Percentiles rank a stretch among this genome's conserved stretches.
Evolutionary conservation across 805 yeast species (phyloP).

Genomic region (Candida glaebosa): DNA sequence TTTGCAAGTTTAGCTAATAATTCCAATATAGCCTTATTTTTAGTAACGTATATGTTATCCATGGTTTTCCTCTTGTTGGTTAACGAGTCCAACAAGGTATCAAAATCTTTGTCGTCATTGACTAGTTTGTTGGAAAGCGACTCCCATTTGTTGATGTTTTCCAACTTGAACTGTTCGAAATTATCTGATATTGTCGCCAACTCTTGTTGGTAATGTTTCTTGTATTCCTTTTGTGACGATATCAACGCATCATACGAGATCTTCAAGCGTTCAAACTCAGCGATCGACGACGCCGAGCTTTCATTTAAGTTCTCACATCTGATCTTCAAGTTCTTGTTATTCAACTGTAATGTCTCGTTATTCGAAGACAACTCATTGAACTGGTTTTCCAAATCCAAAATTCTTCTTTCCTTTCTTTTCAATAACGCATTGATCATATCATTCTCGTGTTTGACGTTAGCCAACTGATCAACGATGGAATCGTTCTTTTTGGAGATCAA

Average conservation of each 20-base stretch:
- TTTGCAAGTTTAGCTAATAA: conserved; percentile 42
- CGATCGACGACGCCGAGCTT: conserved; percentile 38
- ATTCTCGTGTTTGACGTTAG: conserved; percentile 73
- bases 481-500: conserved; percentile 47
- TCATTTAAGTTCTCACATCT: conserved; percentile 48
- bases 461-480: conserved; percentile 57
- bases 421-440: conserved; percentile 68
- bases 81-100: conserved; percentile 46
- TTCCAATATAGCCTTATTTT: conserved; percentile 42
- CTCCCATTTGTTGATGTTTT: conserved; percentile 30
- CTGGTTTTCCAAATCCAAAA: conserved; percentile 62
- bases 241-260: conserved; percentile 57
- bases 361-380: conserved; percentile 44
- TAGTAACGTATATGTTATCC: conserved; percentile 47
- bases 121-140: conserved; percentile 35
- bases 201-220: conserved; percentile 45
- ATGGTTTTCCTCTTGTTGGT: conserved; percentile 45
- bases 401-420: conserved; percentile 66
- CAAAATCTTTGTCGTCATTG: conserved; percentile 47
- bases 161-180: conserved; percentile 35
- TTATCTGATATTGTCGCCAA: conserved; percentile 33
- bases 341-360: conserved; percentile 47
- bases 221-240: conserved; percentile 50
- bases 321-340: conserved; percentile 47
- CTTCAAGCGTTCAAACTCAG: conserved; percentile 56